Evolutionary conservation across 345 rosid species (phyloP).

Genomic region (Citropsis articulata): DNA sequence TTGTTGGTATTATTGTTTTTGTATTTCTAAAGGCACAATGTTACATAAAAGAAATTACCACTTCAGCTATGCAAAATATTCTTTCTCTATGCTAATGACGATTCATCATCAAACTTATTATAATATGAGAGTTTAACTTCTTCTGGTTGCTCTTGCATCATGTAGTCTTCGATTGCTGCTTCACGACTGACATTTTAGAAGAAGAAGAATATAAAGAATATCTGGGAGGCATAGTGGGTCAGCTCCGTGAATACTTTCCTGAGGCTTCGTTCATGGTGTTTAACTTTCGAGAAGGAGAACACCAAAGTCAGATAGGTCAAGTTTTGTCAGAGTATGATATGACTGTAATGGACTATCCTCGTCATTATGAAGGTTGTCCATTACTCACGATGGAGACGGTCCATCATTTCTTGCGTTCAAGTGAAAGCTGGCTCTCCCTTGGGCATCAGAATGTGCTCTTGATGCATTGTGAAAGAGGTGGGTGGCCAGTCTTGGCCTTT

Average conservation of each 20-base stretch:
- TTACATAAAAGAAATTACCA: background rate
- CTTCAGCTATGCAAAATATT: background rate
- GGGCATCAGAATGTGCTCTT: constrained; percentile 63
- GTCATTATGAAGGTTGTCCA: constrained; percentile 73
- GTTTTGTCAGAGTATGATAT: constrained; percentile 59
- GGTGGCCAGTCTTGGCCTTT: constrained; percentile 78
- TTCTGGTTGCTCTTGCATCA: background rate
- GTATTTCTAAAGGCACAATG: background rate
- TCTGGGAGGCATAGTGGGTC: constrained; percentile 51
- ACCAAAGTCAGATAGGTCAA: constrained; percentile 46
- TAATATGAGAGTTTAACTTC: background rate
- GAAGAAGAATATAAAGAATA: constrained; percentile 50
- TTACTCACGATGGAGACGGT: constrained; percentile 64
- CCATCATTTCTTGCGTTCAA: constrained; percentile 66
- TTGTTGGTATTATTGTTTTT: background rate
- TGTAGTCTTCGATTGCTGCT: constrained; percentile 72
- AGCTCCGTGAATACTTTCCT: constrained; percentile 52
- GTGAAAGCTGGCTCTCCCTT: constrained; percentile 68
- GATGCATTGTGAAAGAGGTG: constrained; percentile 68
- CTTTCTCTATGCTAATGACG: background rate
- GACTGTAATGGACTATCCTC: constrained; percentile 88
- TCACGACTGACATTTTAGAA: constrained; percentile 46
- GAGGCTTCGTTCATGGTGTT: constrained; percentile 77
- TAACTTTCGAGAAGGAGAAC: constrained; percentile 58
- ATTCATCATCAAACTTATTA: background rate